Evolutionary conservation across 2,329 filamentous ascomycete species (phyloP).

Genomic region (Septoria linicola): DNA sequence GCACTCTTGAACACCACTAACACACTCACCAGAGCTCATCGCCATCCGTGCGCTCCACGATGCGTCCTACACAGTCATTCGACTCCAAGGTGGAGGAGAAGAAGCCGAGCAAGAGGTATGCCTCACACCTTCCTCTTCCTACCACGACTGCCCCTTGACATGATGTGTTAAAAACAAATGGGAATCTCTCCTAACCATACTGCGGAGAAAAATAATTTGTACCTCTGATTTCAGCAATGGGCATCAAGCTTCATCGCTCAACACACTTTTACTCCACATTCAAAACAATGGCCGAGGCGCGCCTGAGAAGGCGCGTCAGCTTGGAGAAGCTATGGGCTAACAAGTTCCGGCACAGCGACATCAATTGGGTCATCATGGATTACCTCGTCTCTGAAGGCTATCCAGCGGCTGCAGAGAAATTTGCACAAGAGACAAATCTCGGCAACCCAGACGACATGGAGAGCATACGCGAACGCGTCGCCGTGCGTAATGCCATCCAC

Average conservation of each 20-base stretch:
- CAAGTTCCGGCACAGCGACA: slow-evolving; percentile 63
- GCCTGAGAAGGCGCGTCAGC: slow-evolving; percentile 3
- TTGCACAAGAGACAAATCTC: slow-evolving; percentile 90
- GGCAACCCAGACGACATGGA: slow-evolving; percentile 66
- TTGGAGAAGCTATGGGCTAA: slow-evolving; percentile 24
- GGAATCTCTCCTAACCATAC: slow-evolving; percentile 99
- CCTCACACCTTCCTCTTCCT: slow-evolving; percentile 2
- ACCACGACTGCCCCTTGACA: slow-evolving; percentile 52
- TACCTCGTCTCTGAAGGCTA: slow-evolving; percentile 97
- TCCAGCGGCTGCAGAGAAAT: slow-evolving; percentile 85
- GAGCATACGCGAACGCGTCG: slow-evolving; percentile 73
- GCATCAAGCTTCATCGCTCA: slow-evolving; percentile 5
- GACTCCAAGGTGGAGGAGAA: slow-evolving; percentile 78
- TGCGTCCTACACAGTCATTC: slow-evolving; percentile 67
- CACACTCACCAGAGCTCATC: slow-evolving; percentile 55
- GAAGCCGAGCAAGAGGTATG: slow-evolving; percentile 78
- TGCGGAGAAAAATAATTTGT: slow-evolving; percentile 90
- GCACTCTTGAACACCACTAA: too few relatives aligned
- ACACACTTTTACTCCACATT: slow-evolving; percentile 1
- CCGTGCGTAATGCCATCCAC: slow-evolving; percentile 83
- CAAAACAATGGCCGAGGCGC: slow-evolving; percentile 3
- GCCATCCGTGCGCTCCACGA: slow-evolving; percentile 64
- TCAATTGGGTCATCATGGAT: slow-evolving; percentile 93
- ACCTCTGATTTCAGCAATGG: slow-evolving; percentile 56
- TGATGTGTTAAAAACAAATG: slow-evolving; percentile 89